Conservation (phyloP, 2,329 filamentous ascomycete genomes). For the Capronia americana region DNA sequence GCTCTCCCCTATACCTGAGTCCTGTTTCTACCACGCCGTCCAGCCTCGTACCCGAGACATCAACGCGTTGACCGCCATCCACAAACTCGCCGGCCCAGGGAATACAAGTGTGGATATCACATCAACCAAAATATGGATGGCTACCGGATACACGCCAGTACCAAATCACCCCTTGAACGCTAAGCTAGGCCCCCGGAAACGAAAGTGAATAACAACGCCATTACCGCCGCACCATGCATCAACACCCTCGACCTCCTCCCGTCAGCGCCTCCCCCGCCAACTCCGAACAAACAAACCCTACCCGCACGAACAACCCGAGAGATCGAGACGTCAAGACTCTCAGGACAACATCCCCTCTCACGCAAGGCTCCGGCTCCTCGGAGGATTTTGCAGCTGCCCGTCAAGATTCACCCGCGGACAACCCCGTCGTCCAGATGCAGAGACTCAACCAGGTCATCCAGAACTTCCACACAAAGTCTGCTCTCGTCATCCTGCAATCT, state of each 20-base stretch:
- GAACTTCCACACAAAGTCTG: slow-evolving; percentile 92
- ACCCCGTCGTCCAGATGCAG: slow-evolving; percentile 69
- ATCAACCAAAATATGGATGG: slow-evolving; percentile 37
- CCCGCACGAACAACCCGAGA: slow-evolving; percentile 75
- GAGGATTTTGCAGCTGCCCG: slow-evolving; percentile 53
- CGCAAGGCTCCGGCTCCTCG: slow-evolving; percentile 60
- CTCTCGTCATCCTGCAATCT: slow-evolving; percentile 81
- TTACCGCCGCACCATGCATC: slow-evolving; percentile 72
- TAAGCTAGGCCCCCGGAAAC: slow-evolving; percentile 30
- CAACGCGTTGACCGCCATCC: slow-evolving; percentile 27
- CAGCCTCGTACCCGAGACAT: slow-evolving; percentile 14
- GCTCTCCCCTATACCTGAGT: slow-evolving; percentile 30
- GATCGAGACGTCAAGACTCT: slow-evolving; percentile 63
- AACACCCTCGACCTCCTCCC: slow-evolving; percentile 79
- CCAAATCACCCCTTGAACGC: slow-evolving; percentile 29
- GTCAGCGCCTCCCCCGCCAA: slow-evolving; percentile 74
- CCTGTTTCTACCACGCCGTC: neutral
- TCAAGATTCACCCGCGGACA: slow-evolving; percentile 51
- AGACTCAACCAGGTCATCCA: slow-evolving; percentile 95
- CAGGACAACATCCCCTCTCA: slow-evolving; percentile 56
- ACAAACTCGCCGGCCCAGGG: slow-evolving; percentile 5
- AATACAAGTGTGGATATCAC: slow-evolving; percentile 20
- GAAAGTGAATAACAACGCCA: slow-evolving; percentile 17
- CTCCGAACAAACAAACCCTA: slow-evolving; percentile 73
- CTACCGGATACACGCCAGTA: slow-evolving; percentile 32